Base-by-base conservation (phyloP, 352 stramenopile species). In the Phytophthora pinifolia region DNA sequence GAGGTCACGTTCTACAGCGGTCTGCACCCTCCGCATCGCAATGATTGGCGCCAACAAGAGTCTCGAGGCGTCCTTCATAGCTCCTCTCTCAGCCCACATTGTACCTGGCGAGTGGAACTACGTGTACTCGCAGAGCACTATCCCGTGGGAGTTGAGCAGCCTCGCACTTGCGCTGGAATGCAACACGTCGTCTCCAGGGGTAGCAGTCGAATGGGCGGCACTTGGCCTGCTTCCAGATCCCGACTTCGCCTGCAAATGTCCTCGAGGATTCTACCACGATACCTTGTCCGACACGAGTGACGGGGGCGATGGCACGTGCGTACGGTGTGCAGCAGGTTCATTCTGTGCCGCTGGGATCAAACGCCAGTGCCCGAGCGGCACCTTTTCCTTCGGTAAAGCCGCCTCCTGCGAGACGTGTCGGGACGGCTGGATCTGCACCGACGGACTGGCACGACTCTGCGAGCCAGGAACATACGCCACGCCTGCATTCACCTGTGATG, bases 331-430 rank as follows among this genome's bases (percentile, higher is more conserved):
- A 5, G 78, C 76, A 7, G 78, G 78, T 10, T 85, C 72, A 13
- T 88, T 76, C 42, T 88, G 78, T 39, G 62, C 65, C 0, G 75
- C 69, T 12, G 78, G 78, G 9, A 83, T 86, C 42, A 83, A 77
- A 43, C 67, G 65, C 4, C 46, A 52, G 31, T 88, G 76, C 37
- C 65, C 72, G 0, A 49, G 65, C 15, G 76, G 74, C 0, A 74
- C 54, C 1, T 88, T 86, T 50, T 86, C 78, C 2, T 88, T 88
- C 29, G 78, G 78, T 9, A 77, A 84, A 52, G 56, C 74, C 22
- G 54, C 70, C 10, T 60, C 55, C 17, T 88, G 78, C 33, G 76
- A 88, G 27, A 37, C 36, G 0, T 88, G 78, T 50, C 78, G 78
- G 3, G 67, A 83, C 14, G 78, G 76, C 3, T 86, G 76, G 76